Base-by-base conservation (phyloP, 352 stramenopile species). In the Phytopythium litorale region DNA sequence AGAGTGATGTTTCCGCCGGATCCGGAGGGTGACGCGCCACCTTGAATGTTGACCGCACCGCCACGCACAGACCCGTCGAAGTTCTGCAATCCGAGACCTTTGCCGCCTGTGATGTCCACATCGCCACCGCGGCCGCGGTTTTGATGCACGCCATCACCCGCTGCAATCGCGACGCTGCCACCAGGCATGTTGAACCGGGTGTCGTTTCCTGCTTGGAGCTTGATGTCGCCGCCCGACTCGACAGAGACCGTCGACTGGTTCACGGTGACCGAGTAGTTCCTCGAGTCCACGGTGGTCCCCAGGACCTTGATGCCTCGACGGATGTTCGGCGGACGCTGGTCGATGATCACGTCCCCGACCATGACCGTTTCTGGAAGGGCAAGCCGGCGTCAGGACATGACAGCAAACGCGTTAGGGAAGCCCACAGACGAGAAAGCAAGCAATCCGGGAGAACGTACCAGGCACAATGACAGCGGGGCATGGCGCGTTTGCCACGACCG, bases 401-500 rank as follows among this genome's bases (percentile, higher is more conserved):
- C 45, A 33, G 25, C 23, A 28, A 49, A n/a, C 43, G 6, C 48
- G 49, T 56, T 56, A 56, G 50, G n/a, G 51, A 37, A 38, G 4
- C 50, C n/a, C 19, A 35, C 50, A 33, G 37, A 30, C 37, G 58
- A 66, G 11, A 11, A 16, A 32, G 46, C 15, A 28, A 15, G 12
- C 25, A 7, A 35, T 5, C 21, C 5, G 1, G n/a, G 13, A 35
- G 2, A 21, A 78, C 66, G 63, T 66, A 94, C 84, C 71, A 67
- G 73, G 79, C 35, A 96, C 72, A 64, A 94, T 76, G 32, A 83
- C 75, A 7, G 58, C 59, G 13, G 94, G 91, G 55, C 94, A 98
- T n/a, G 91, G 90, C 21, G 67, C 55, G 4, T 97, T 84, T 42
- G 90, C 92, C 42, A 98, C 80, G 16, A 94, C 65, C 19, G 87